These are phyloP conservation scores for Haemoproteus tartakovskyi DNA, from an alignment of 169 alveolate genomes.

Conservation along the genomic window DNA sequence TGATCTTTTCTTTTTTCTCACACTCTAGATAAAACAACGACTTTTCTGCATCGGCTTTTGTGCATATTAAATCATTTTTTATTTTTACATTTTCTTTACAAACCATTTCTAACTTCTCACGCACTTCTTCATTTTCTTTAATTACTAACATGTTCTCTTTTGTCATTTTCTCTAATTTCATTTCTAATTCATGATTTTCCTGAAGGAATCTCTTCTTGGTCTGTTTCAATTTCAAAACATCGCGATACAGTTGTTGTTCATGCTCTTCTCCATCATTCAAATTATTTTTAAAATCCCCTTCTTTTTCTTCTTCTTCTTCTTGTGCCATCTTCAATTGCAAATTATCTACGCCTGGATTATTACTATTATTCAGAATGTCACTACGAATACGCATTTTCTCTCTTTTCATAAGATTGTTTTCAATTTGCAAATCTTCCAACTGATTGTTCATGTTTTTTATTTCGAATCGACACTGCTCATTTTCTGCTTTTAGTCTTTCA, in stretches of 20 bases:
- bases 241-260: neutral
- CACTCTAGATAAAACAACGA: constrained; percentile 30
- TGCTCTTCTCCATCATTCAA: neutral
- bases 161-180: constrained; percentile 15
- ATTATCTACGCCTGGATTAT: neutral
- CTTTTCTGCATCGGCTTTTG: constrained; percentile 59
- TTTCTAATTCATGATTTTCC: constrained; percentile 11
- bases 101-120: constrained; percentile 28
- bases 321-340: neutral
- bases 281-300: neutral
- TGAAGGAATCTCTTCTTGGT: constrained; percentile 1
- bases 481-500: constrained; percentile 41
- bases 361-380: neutral
- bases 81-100: constrained; percentile 53
- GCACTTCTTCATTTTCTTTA: constrained; percentile 62
- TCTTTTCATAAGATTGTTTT: neutral
- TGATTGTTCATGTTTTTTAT: neutral
- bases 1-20: constrained; percentile 56
- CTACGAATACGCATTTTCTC: neutral
- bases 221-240: constrained; percentile 9
- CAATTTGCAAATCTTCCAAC: constrained; percentile 21
- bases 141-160: constrained; percentile 31
- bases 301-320: neutral
- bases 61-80: constrained; percentile 41
- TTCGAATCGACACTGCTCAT: constrained; percentile 16